phyloP scores from a whole-genome alignment of 768 basidiomycete genomes.

The Naganishia randhawae region DNA sequence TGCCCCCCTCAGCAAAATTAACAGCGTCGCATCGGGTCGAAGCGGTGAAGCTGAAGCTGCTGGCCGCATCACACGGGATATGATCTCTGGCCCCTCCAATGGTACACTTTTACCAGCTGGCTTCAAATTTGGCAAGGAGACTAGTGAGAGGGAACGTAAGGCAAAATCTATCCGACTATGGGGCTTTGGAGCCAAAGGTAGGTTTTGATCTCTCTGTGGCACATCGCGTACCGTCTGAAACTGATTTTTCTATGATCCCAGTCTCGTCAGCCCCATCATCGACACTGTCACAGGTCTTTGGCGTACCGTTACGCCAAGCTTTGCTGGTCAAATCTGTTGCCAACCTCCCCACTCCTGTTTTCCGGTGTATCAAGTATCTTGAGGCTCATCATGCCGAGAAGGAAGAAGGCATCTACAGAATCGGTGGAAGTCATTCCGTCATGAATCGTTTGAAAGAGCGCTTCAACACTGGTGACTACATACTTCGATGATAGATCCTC shows the following conservation, averaged over 20 bases:
- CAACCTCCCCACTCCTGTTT: conserved; percentile 87
- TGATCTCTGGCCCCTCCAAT: conserved; percentile 84
- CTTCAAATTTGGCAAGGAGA: conserved; percentile 70
- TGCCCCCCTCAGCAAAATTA: conserved; percentile 1
- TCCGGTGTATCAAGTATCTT: conserved; percentile 90
- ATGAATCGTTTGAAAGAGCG: conserved; percentile 89
- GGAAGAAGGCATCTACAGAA: conserved; percentile 95
- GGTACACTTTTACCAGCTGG: conserved; percentile 80
- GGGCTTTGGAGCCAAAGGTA: conserved; percentile 69
- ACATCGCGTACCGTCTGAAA: neutral
- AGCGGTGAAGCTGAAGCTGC: conserved; percentile 17
- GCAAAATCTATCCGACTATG: conserved; percentile 90
- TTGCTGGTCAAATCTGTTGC: conserved; percentile 84
- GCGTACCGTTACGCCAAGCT: conserved; percentile 78
- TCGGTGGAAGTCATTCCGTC: conserved; percentile 90
- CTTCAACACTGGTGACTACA: conserved; percentile 74
- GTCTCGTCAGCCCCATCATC: conserved; percentile 21
- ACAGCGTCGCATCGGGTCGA: neutral
- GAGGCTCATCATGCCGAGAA: conserved; percentile 89
- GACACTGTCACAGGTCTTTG: conserved; percentile 69
- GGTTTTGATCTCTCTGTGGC: conserved; percentile 29
- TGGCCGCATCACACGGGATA: conserved; percentile 44
- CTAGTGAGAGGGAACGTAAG: conserved; percentile 75
- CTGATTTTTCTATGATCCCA: neutral
- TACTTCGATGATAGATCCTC: neutral